Evolutionary conservation across 2,329 filamentous ascomycete genomes (phyloP), one percentile per base, ranked within the genome.

Genomic region (Alternaria alternata): DNA sequence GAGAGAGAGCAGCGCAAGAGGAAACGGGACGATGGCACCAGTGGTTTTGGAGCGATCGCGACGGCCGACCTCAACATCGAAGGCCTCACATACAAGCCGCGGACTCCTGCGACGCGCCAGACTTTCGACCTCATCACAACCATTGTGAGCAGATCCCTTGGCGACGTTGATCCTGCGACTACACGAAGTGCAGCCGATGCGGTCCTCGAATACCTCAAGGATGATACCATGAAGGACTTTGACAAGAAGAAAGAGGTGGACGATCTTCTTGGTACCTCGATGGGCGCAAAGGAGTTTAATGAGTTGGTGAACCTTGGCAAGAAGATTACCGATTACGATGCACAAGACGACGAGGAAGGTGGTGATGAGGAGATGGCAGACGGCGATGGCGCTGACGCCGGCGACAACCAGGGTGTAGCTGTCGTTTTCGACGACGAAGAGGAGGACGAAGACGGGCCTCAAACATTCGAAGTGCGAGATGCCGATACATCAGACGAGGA

Each of bases 161-260:
- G 96, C 58, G 95, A 99, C 78, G 94, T 98, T 14, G 90, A 94
- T 1, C 91, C 96, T 65, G 92, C 96, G 74, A 90, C 96, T 54
- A 93, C 96, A 44, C 88, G 93, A 69, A 99, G 95, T 79, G 96
- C 95, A 16, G 94, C 95, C 14, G 95, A 99, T 77, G 93, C 92
- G 3, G 89, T 94, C 3, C 79, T 99, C 54, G 95, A 99, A 76
- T 93, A 91, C 64, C 83, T 99, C 44, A 99, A 99, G 79, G 94
- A 98, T 70, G 94, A 97, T 64, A 91, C 94, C 64, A 84, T 97
- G 82, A 98, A 98, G 79, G 95, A 99, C 76, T 92, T 96, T 61
- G 95, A 99, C 78, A 97, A 96, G 84, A 99, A 99, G 84, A 97
- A 94, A 81, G 93, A 97, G 77, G 88, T 98, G 43, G 95, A 99